These are phyloP conservation scores for Moesziomyces aphidis DNA, from an alignment of 1,284 basidiomycete genomes.

Conservation along the genomic window DNA sequence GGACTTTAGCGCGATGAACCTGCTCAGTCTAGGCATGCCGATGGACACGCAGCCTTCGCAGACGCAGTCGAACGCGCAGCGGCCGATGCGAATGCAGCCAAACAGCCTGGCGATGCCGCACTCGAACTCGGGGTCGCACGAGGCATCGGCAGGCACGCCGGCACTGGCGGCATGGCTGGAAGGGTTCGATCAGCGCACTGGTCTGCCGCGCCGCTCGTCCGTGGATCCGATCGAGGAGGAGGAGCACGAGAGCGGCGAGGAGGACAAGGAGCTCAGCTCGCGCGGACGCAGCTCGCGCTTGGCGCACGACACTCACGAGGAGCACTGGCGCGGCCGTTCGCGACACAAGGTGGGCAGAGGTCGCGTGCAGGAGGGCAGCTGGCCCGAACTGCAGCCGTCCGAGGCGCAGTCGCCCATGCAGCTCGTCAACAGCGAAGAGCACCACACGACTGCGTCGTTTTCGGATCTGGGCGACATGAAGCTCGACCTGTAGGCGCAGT, in stretches of 20 bases:
- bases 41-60: constrained; percentile 15
- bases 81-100: constrained; percentile 24
- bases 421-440: constrained; percentile 14
- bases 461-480: constrained; percentile 42
- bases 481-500: constrained; percentile 29
- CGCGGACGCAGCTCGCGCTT: constrained; percentile 29
- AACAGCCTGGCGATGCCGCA: constrained; percentile 14
- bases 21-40: constrained; percentile 43
- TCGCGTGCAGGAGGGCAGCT: constrained; percentile 35
- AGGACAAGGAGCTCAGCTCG: constrained; percentile 39
- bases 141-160: constrained; percentile 14
- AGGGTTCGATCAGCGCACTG: constrained; percentile 49
- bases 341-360: constrained; percentile 31
- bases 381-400: constrained; percentile 37
- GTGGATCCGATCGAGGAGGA: constrained; percentile 55
- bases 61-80: constrained; percentile 7
- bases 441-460: constrained; percentile 20
- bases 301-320: constrained; percentile 28
- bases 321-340: constrained; percentile 37
- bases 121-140: constrained; percentile 20
- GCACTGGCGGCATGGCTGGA: constrained; percentile 47
- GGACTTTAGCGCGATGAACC: constrained; percentile 47
- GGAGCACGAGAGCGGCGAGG: constrained; percentile 39
- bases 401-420: constrained; percentile 50
- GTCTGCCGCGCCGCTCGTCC: constrained; percentile 48